phyloP scores from a whole-genome alignment of 169 alveolate genomes.

The Pseudocohnilembus persalinus region DNA sequence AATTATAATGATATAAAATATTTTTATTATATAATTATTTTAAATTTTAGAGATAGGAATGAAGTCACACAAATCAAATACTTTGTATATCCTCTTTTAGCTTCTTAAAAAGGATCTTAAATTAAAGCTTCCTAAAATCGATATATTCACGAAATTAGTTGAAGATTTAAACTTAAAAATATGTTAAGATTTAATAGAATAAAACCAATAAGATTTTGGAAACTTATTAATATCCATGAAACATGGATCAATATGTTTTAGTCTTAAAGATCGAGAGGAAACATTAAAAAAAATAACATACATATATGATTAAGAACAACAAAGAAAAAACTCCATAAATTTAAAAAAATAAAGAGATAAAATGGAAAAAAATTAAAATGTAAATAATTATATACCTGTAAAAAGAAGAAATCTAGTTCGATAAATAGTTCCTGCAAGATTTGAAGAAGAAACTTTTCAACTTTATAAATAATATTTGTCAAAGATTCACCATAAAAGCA shows the following conservation, averaged over 20 bases:
- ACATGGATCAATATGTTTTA: neutral
- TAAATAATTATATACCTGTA: neutral
- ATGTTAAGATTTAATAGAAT: too few relatives aligned
- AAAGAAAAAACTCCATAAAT: neutral
- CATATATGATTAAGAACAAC: neutral
- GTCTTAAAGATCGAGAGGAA: neutral
- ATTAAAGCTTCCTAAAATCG: too few relatives aligned
- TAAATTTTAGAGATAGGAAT: too few relatives aligned
- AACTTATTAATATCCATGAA: neutral
- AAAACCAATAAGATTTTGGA: too few relatives aligned
- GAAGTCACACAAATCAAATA: too few relatives aligned
- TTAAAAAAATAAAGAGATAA: too few relatives aligned
- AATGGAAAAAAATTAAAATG: neutral
- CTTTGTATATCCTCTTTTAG: too few relatives aligned
- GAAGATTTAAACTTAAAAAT: too few relatives aligned
- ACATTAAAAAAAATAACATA: neutral
- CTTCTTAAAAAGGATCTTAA: too few relatives aligned
- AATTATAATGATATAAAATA: too few relatives aligned
- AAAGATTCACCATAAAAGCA: neutral
- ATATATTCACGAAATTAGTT: too few relatives aligned
- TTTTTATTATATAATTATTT: too few relatives aligned
- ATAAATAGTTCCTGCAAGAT: neutral
- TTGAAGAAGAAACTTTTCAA: neutral
- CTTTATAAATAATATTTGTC: neutral
- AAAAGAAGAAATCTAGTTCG: neutral